phyloP scores from a whole-genome alignment of 805 yeast species.

The Teunomyces kruisii region DNA sequence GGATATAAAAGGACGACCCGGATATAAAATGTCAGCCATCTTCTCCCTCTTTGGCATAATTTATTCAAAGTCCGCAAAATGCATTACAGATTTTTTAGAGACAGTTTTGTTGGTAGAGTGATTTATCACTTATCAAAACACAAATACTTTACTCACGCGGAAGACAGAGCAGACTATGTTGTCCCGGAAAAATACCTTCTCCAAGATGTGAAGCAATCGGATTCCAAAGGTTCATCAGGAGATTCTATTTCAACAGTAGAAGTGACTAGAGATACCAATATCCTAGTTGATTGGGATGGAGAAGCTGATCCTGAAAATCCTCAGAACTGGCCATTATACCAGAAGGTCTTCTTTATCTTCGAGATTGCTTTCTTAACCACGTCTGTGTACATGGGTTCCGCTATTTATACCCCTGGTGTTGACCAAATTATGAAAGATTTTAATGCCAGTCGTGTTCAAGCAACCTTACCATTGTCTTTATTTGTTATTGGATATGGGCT shows the following conservation, averaged over 20 bases:
- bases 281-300: constrained; percentile 33
- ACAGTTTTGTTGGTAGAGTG: constrained; percentile 30
- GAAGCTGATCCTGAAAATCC: constrained; percentile 58
- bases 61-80: not conserved
- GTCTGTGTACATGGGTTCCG: constrained; percentile 55
- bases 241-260: not conserved
- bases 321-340: constrained; percentile 49
- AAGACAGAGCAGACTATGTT: constrained; percentile 16
- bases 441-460: constrained; percentile 40
- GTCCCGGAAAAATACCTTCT: constrained; percentile 15
- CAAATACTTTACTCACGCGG: constrained; percentile 18
- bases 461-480: constrained; percentile 51
- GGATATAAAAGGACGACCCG: too few species aligned
- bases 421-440: constrained; percentile 44
- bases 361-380: constrained; percentile 47
- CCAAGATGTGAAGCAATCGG: not conserved
- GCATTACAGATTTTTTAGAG: constrained; percentile 23
- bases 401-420: constrained; percentile 54
- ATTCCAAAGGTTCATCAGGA: not conserved
- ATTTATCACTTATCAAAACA: constrained; percentile 26
- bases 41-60: too few species aligned
- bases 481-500: constrained; percentile 62
- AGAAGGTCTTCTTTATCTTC: constrained; percentile 37
- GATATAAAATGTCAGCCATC: too few species aligned
- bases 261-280: not conserved